Percentiles rank a stretch among this genome's conserved stretches.
Evolutionary conservation across 805 yeast species (phyloP).

Genomic region (Suhomyces vadensis): DNA sequence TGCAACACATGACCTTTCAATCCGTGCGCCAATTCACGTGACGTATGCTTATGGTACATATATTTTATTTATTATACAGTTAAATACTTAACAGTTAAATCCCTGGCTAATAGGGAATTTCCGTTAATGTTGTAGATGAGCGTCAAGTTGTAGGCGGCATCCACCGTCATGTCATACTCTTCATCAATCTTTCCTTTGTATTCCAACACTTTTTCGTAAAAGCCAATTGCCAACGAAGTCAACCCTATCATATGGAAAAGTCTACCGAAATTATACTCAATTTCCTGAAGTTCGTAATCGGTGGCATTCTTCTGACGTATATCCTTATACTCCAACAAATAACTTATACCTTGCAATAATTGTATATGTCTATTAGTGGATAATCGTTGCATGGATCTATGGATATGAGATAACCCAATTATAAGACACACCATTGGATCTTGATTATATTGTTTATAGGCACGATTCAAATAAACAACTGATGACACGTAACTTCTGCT

Average conservation of each 20-base stretch:
- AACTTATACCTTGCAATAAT: constrained; percentile 82
- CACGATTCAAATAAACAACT: constrained; percentile 70
- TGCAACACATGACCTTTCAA: no score
- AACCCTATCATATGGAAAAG: constrained; percentile 83
- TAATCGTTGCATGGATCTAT: constrained; percentile 88
- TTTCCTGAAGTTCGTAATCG: constrained; percentile 66
- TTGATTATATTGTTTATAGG: constrained; percentile 62
- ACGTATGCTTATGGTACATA: background rate
- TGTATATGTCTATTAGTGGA: constrained; percentile 85
- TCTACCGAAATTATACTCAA: constrained; percentile 79
- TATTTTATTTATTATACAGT: no score
- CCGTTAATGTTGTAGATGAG: constrained; percentile 77
- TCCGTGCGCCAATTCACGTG: no score
- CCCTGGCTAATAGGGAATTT: constrained; percentile 62
- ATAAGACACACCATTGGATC: constrained; percentile 81
- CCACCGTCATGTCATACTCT: constrained; percentile 61
- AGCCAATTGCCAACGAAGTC: constrained; percentile 66
- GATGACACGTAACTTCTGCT: constrained; percentile 84
- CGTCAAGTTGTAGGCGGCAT: constrained; percentile 84
- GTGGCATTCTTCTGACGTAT: constrained; percentile 44
- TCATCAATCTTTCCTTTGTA: constrained; percentile 45
- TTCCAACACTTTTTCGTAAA: constrained; percentile 67
- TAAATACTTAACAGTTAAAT: constrained; percentile 65
- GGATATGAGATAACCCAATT: constrained; percentile 79
- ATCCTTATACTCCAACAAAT: constrained; percentile 67